Percentiles rank a stretch among this genome's conserved stretches.
Evolutionary conservation across 306 rosid genomes (phyloP).

Genomic region (Gastrolobium villosum): DNA sequence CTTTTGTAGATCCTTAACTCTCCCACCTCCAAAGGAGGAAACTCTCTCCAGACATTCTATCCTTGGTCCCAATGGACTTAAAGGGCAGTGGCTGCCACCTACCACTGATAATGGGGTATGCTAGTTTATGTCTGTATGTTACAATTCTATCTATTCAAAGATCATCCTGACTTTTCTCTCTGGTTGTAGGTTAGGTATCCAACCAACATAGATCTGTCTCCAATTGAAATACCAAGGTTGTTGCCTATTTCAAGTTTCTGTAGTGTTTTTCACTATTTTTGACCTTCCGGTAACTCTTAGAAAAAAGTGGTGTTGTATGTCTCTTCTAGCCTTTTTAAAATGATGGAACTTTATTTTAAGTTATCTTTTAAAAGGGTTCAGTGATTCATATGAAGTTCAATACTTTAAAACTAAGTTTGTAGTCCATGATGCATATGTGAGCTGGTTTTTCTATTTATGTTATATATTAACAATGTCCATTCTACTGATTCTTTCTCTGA

Average conservation of each 20-base stretch:
- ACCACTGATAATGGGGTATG: slow-evolving; percentile 78
- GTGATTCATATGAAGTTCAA: slow-evolving; percentile 33
- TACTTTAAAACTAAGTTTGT: slow-evolving; percentile 26
- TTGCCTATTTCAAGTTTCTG: slow-evolving; percentile 43
- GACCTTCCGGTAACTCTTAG: slow-evolving; percentile 1
- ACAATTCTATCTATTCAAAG: slow-evolving; percentile 42
- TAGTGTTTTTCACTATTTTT: slow-evolving; percentile 30
- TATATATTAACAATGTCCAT: slow-evolving; percentile 19
- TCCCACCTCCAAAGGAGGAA: slow-evolving; percentile 79
- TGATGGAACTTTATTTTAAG: slow-evolving; percentile 2
- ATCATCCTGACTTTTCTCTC: slow-evolving; percentile 57
- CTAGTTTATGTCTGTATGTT: slow-evolving; percentile 38
- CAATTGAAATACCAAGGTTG: slow-evolving; percentile 82
- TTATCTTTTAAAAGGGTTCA: slow-evolving; percentile 12
- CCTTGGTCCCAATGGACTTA: slow-evolving; percentile 88
- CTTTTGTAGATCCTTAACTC: slow-evolving; percentile 74
- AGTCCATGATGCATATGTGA: slow-evolving; percentile 17
- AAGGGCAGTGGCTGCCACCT: slow-evolving; percentile 85
- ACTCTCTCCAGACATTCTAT: slow-evolving; percentile 91
- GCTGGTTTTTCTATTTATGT: slow-evolving; percentile 38
- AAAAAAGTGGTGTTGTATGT: slow-evolving; percentile 17
- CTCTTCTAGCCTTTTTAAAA: slow-evolving; percentile 6
- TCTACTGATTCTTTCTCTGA: slow-evolving; percentile 39
- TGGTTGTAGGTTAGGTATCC: slow-evolving; percentile 88
- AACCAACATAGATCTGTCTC: slow-evolving; percentile 75